Base-by-base conservation (phyloP, 176 grass and related monocot species). In the Saccharum officinarum region DNA sequence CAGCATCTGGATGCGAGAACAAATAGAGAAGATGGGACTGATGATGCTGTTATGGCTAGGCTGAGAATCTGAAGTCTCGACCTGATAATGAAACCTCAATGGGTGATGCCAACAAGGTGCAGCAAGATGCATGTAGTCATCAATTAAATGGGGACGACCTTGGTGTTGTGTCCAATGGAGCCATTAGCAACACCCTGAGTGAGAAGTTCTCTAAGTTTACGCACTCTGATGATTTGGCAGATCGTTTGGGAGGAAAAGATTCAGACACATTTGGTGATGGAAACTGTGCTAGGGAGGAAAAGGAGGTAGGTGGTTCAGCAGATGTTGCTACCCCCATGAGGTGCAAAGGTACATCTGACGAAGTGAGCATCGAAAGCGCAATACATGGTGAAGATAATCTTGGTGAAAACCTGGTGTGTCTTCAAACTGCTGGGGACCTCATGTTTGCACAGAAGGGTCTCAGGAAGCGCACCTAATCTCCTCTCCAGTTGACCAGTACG, bases 1-100 rank as follows among this genome's bases (percentile, higher is more conserved):
- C 73, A 82, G 17, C 60, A 37, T 8, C 78, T 44, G 9, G 50
- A 79, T 79, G 39, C 59, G 60, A 64, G 10, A 50, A 71, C 33
- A 23, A 65, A 66, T 20, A 44, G 14, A 44, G 47, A 31, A n/a
- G 50, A 79, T 77, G 84, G 42, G 73, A 13, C 76, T 69, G 84
- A 87, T 60, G 64, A 80, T 71, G 70, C 22, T 71, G 42, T 89
- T 57, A 85, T 89, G 84, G 49, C 76, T 81, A 81, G 79, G 60
- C 22, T 80, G 12, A 73, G 67, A 75, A 62, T 84, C 85, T 91
- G 74, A 89, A 85, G 73, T 84, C 78, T 25, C 39, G 74, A 10
- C 20, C 64, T 73, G 83, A 86, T 34, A 72, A 76, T 75, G 15
- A 69, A 74, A 68, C 60, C 28, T 67, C 71, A 83, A 10, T 52